Conservation (phyloP, 2,329 filamentous ascomycete genomes). For the Colletotrichum nymphaeae region DNA sequence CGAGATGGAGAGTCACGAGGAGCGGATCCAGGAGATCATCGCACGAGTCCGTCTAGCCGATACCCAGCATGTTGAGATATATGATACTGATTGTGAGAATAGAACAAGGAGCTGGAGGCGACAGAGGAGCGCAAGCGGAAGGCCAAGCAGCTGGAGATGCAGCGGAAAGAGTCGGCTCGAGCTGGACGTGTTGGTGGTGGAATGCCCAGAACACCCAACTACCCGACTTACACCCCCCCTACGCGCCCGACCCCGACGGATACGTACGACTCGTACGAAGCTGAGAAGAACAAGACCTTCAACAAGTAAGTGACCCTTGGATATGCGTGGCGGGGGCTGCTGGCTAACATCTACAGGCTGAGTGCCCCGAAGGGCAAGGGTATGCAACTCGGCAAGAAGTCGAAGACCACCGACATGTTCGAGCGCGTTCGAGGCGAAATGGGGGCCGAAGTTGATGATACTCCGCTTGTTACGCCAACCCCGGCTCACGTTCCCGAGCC, state of each 20-base stretch:
- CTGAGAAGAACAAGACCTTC: constrained; percentile 94
- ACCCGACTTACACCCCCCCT: constrained; percentile 89
- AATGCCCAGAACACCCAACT: constrained; percentile 80
- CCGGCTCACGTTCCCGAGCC: constrained; percentile 62
- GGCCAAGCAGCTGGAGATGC: constrained; percentile 98
- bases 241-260: constrained; percentile 79
- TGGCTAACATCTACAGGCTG: constrained; percentile 17
- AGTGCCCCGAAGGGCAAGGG: constrained; percentile 87
- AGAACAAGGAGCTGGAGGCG: constrained; percentile 99
- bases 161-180: constrained; percentile 94
- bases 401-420: constrained; percentile 96
- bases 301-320: constrained; percentile 71
- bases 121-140: constrained; percentile 98
- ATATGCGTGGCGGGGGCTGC: not conserved
- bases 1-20: constrained; percentile 99
- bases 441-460: constrained; percentile 85
- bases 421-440: constrained; percentile 93
- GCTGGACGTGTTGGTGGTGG: constrained; percentile 69
- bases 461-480: constrained; percentile 74
- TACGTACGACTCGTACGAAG: constrained; percentile 93
- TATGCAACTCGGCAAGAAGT: constrained; percentile 99
- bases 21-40: constrained; percentile 98
- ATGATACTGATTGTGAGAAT: constrained; percentile 40
- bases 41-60: constrained; percentile 72
- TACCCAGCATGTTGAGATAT: not conserved